These are phyloP conservation scores for Epicoccum nigrum DNA, from an alignment of 2,329 filamentous ascomycete species.

Conservation along the genomic window DNA sequence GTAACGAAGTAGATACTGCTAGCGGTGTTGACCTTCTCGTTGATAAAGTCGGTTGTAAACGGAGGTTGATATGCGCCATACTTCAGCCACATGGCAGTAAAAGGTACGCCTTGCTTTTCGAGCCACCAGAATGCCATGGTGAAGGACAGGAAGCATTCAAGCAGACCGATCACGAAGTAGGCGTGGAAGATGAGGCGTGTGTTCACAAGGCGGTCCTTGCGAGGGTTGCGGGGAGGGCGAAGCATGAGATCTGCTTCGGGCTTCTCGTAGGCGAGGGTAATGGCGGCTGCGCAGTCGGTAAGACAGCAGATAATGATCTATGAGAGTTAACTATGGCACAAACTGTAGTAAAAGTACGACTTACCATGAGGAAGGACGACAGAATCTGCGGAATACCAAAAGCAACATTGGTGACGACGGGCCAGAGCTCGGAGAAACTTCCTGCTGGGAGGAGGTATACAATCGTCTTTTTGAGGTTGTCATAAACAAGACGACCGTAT, in stretches of 20 bases:
- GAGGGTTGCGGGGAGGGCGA: conserved; percentile 70
- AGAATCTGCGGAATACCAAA: conserved; percentile 77
- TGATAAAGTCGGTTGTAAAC: conserved; percentile 38
- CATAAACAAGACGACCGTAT: conserved; percentile 77
- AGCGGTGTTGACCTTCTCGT: conserved; percentile 64
- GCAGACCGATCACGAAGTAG: conserved; percentile 72
- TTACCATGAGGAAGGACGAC: conserved; percentile 71
- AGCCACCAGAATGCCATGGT: conserved; percentile 55
- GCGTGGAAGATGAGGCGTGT: conserved; percentile 74
- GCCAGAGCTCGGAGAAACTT: conserved; percentile 76
- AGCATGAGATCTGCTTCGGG: conserved; percentile 77
- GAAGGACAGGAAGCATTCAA: conserved; percentile 51
- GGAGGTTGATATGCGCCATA: conserved; percentile 35
- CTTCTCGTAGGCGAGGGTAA: conserved; percentile 75
- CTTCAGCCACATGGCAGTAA: conserved; percentile 69
- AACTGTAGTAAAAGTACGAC: neutral
- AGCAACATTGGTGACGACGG: conserved; percentile 73
- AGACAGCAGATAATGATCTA: conserved; percentile 63
- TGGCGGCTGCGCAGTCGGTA: conserved; percentile 70
- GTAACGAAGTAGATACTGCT: conserved; percentile 81
- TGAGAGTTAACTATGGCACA: neutral
- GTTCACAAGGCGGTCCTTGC: conserved; percentile 74
- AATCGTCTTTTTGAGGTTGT: conserved; percentile 79
- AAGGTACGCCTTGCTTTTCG: conserved; percentile 62
- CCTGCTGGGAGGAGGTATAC: conserved; percentile 77